Percentiles rank a stretch among this genome's conserved stretches.
phyloP scores from a whole-genome alignment of 192 early-diverging fungal genomes.

The Podila minutissima region DNA sequence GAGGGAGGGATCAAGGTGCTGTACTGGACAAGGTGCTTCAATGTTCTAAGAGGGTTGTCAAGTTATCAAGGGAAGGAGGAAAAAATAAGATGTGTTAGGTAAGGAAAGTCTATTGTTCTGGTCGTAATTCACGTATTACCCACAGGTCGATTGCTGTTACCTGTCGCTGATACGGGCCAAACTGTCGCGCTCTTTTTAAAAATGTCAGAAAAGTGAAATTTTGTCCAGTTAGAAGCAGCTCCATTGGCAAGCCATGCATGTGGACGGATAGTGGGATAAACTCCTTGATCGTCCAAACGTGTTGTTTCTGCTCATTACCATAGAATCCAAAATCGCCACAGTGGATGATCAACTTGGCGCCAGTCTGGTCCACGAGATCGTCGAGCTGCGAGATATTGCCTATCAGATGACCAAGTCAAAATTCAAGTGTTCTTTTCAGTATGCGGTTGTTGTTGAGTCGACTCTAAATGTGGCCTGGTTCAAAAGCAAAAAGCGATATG shows the following conservation, averaged over 20 bases:
- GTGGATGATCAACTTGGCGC: slow-evolving; percentile 64
- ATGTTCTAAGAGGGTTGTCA: slow-evolving; percentile 42
- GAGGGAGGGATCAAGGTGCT: slow-evolving; percentile 60
- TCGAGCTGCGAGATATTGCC: slow-evolving; percentile 69
- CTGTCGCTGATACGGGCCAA: slow-evolving; percentile 63
- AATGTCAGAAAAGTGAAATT: no score
- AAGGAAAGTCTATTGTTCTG: slow-evolving; percentile 1
- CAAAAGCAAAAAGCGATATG: not conserved
- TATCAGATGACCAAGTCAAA: slow-evolving; percentile 10
- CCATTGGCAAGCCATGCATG: no score
- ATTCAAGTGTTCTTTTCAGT: not conserved
- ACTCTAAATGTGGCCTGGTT: no score
- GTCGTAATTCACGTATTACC: no score
- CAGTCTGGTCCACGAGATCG: slow-evolving; percentile 61
- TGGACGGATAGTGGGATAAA: no score
- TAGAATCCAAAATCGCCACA: slow-evolving; percentile 73
- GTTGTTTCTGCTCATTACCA: slow-evolving; percentile 35
- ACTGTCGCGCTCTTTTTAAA: slow-evolving; percentile 56
- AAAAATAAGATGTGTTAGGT: slow-evolving; percentile 11
- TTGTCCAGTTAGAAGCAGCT: no score
- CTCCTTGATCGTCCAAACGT: no score
- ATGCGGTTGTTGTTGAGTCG: no score
- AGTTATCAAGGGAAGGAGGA: not conserved
- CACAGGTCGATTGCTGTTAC: slow-evolving; percentile 16
- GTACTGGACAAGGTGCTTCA: slow-evolving; percentile 67